Base-by-base conservation (phyloP, 805 yeast species). In the Candida taoyuanica region DNA sequence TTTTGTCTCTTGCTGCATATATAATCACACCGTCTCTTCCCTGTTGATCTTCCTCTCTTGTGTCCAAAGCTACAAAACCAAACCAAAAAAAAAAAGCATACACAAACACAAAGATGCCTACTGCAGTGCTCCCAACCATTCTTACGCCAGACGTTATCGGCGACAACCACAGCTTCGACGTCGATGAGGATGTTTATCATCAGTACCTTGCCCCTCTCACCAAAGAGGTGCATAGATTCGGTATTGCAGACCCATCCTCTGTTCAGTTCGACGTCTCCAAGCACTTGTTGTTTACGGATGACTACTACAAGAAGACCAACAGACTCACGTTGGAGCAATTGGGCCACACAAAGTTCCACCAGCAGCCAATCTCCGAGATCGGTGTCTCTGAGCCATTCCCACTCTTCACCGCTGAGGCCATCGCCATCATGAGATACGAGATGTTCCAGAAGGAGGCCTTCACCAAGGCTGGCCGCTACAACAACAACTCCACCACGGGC, bases 321-420 rank as follows among this genome's bases (percentile, higher is more conserved):
- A 58, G 56, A 34, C 56, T 64, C 33, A 64, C 70, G 3, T 66
- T 76, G 68, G 69, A 62, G 33, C 80, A 76, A 42, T 61, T 77
- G 40, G 77, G 76, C 1, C 55, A 69, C 39, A 40, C 42, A 5
- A 30, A 39, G 8, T 49, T 67, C 29, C 56, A 62, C 46, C 64
- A 65, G 29, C 59, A 64, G 41, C 78, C 74, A 52, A 72, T 77
- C 37, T 67, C 76, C 17, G 69, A 68, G 3, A 64, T 76, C 48
- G 84, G 78, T 15, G 81, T 73, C 17, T 63, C 73, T 37, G 78
- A 71, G 38, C 80, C 83, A 2, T 77, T 77, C 56, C 79, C 79
- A 4, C 61, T 77, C 32, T 77, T 77, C 58, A 74, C 80, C 2
- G 73, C 73, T 21, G 81, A 76, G 48, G 81, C 82, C 2, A 62